Evolutionary conservation across 2,329 filamentous ascomycete species (phyloP), one percentile per base, ranked within the genome.

Genomic region (Colletotrichum salicis): DNA sequence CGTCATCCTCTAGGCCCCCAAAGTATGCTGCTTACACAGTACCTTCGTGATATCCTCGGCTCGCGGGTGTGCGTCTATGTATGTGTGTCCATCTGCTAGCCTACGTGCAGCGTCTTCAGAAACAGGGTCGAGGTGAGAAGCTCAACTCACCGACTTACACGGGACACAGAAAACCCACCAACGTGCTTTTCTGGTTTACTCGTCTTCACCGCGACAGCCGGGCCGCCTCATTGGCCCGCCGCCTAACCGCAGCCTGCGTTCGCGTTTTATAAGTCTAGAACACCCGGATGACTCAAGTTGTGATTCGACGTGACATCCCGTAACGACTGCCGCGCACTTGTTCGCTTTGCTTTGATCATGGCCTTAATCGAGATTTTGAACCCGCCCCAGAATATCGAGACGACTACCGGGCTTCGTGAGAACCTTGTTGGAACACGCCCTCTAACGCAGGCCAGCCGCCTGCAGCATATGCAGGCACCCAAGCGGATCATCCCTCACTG

Each of bases 111-210:
- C 31, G 13, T 19, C 24, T 24, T 29, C 3, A 27, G 33, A 52
- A 54, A 45, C 37, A 71, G 64, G 52, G 64, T 15, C 65, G 54
- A 59, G 69, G 69, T 59, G 64, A 71, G 41, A 45, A 59, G n/a
- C 41, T n/a, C 11, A 58, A 37, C 59, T 58, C 54, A 48, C 65
- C 60, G 70, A 70, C 70, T 72, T 70, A 64, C 59, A 64, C 56
- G 58, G 52, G 15, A 24, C 54, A 15, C 37, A 29, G 7, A 63
- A 48, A 48, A 59, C 41, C 69, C 55, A 45, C 55, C 55, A 22
- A 62, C 51, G 33, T 29, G 31, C 41, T 64, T 33, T 41, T 62
- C 22, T n/a, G 41, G 41, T 48, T 48, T n/a, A 22, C 41, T 64
- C 22, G 29, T 64, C 27, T 70, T 27, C 66, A 60, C 67, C 58